Conservation (phyloP, 2,329 filamentous ascomycete species). For the Alternaria triticimaculans region DNA sequence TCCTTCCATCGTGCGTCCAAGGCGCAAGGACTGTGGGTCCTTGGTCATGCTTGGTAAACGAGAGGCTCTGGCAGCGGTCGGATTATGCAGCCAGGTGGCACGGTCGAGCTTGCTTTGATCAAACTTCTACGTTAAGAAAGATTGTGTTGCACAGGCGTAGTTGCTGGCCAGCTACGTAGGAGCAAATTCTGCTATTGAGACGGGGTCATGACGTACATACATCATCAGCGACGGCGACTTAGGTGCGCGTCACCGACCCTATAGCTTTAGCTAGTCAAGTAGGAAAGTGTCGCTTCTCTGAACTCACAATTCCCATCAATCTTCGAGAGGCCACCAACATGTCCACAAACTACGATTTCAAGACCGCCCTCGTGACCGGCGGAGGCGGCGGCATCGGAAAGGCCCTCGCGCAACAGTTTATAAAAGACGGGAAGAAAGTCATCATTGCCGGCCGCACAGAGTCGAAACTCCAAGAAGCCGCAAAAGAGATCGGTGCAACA, state of each 20-base stretch:
- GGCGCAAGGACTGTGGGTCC: not conserved
- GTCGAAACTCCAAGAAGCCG: constrained; percentile 56
- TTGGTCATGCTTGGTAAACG: not conserved
- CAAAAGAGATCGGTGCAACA: constrained; percentile 53
- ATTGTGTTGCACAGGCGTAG: not conserved
- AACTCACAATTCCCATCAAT: no score
- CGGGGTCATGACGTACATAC: constrained; percentile 1
- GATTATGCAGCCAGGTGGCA: not conserved
- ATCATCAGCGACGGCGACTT: not conserved
- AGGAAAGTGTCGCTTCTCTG: no score
- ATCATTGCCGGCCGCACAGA: constrained; percentile 63
- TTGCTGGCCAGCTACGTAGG: not conserved
- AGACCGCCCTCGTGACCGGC: constrained; percentile 54
- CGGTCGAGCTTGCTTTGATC: not conserved
- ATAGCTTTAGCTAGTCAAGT: not conserved
- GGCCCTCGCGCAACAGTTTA: constrained; percentile 56
- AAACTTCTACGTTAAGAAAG: not conserved
- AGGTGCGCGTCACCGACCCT: not conserved
- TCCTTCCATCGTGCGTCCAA: not conserved
- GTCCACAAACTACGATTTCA: constrained; percentile 43
- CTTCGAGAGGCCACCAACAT: constrained; percentile 4
- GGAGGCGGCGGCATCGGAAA: constrained; percentile 62
- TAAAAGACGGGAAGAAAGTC: constrained; percentile 56
- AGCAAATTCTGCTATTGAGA: not conserved
- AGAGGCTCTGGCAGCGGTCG: not conserved